Evolutionary conservation across 2,329 filamentous ascomycete species (phyloP).

Genomic region (Cephalotrichum gorgonifer): DNA sequence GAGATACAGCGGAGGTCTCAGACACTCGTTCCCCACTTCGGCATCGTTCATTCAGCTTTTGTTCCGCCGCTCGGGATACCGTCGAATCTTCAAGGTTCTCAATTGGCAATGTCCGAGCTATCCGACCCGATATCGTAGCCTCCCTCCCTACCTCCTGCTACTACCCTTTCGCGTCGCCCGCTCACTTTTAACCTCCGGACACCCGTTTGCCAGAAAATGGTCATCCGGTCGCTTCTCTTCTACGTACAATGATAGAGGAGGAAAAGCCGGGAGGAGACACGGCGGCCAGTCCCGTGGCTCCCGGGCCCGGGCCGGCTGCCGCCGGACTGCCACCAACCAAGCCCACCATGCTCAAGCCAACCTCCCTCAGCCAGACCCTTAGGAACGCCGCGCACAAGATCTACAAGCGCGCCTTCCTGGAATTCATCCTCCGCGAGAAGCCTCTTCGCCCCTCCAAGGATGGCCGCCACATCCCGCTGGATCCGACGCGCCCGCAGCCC

Average conservation of each 20-base stretch:
- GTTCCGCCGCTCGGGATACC: not conserved
- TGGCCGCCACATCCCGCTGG: slow-evolving; percentile 43
- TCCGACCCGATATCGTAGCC: not conserved
- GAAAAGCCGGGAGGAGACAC: not conserved
- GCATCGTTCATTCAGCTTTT: not conserved
- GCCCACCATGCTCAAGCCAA: not conserved
- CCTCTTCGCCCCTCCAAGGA: slow-evolving; percentile 62
- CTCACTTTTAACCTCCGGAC: not conserved
- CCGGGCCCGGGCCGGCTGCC: not conserved
- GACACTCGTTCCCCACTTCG: not conserved
- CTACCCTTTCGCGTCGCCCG: not conserved
- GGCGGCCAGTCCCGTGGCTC: not conserved
- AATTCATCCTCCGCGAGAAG: slow-evolving; percentile 50
- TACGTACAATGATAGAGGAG: slow-evolving; percentile 1
- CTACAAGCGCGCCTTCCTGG: slow-evolving; percentile 29
- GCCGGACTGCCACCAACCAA: not conserved
- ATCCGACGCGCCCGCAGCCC: slow-evolving; percentile 24
- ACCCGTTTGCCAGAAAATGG: not conserved
- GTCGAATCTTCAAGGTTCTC: not conserved
- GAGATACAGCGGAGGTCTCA: too few species aligned
- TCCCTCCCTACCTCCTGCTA: not conserved
- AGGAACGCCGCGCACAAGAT: slow-evolving; percentile 7
- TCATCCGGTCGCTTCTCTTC: not conserved
- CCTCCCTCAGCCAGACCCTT: not conserved
- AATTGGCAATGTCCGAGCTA: not conserved